phyloP scores from a whole-genome alignment of 176 grass and related monocot species.

The Themeda triandra region DNA sequence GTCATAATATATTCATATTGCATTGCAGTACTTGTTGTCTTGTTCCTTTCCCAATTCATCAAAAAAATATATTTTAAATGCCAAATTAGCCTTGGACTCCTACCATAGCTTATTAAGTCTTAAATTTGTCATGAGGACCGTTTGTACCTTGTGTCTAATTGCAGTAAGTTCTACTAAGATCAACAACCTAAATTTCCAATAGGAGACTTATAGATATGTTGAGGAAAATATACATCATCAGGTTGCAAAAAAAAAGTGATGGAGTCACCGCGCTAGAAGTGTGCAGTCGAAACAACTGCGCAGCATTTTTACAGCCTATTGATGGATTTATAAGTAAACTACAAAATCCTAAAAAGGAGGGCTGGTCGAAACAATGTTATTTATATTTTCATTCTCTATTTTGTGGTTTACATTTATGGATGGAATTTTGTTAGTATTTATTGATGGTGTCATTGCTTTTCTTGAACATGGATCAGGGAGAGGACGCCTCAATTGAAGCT shows the following conservation, averaged over 20 bases:
- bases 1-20: not conserved
- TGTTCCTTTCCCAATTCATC: not conserved
- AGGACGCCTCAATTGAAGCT: constrained; percentile 93
- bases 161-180: not conserved
- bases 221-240: not conserved
- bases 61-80: not conserved
- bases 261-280: not conserved
- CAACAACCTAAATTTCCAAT: not conserved
- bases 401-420: not conserved
- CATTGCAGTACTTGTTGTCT: not conserved
- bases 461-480: constrained; percentile 52
- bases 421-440: not conserved
- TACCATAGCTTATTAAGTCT: not conserved
- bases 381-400: not conserved
- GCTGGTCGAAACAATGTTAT: not conserved
- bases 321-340: not conserved
- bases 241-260: not conserved
- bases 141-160: not conserved
- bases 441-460: constrained; percentile 22
- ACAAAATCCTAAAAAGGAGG: not conserved
- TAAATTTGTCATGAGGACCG: not conserved
- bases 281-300: not conserved
- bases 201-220: not conserved
- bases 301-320: not conserved
- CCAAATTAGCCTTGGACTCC: not conserved